Percentiles rank a stretch among this genome's conserved stretches.
Conservation (phyloP, 495 filamentous ascomycete species). For the Saxophila tyrrhenica region DNA sequence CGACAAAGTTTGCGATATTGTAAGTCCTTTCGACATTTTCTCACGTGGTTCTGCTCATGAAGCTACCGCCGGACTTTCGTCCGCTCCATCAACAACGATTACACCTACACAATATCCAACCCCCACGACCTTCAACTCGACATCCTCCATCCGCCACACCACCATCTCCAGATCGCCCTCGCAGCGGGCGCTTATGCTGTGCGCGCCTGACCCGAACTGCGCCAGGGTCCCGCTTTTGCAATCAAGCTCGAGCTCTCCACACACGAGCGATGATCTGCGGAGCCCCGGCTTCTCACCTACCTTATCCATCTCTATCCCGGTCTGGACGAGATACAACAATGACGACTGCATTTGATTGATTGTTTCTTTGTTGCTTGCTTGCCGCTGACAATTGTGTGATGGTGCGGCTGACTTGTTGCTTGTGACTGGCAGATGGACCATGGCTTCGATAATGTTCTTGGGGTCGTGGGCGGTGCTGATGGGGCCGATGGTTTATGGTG, state of each 20-base stretch:
- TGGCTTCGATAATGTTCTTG: slow-evolving; percentile 83
- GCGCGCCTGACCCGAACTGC: neutral
- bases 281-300: too few relatives aligned
- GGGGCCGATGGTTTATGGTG: slow-evolving; percentile 66
- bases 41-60: too few relatives aligned
- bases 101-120: neutral
- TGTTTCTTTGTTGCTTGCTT: too few relatives aligned
- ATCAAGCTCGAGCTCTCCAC: neutral
- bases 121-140: neutral
- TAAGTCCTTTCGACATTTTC: slow-evolving; percentile 43
- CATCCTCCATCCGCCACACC: neutral
- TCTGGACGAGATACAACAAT: neutral
- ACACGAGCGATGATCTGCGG: too few relatives aligned
- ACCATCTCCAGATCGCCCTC: neutral
- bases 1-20: slow-evolving; percentile 92
- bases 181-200: slow-evolving; percentile 1
- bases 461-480: slow-evolving; percentile 89
- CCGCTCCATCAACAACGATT: neutral
- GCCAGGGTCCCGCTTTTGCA: neutral
- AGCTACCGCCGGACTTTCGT: too few relatives aligned
- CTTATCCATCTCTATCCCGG: neutral
- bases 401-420: slow-evolving; percentile 1
- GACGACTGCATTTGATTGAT: neutral
- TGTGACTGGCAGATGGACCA: slow-evolving; percentile 69
- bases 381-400: slow-evolving; percentile 9